Base-by-base conservation (phyloP, 495 filamentous ascomycete genomes). In the Talaromyces wortmannii region DNA sequence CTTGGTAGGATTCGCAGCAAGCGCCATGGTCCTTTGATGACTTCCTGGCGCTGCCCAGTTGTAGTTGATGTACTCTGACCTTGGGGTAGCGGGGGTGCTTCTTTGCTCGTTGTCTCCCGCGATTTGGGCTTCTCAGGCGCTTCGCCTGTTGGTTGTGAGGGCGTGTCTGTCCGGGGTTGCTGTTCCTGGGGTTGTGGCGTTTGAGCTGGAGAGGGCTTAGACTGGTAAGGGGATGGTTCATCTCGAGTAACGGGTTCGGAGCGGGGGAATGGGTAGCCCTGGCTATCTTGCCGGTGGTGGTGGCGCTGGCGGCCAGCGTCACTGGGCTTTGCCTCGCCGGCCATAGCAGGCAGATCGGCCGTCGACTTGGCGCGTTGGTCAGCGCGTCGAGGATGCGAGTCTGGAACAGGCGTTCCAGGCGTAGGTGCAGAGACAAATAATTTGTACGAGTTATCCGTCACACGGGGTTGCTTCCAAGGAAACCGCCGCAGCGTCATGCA, bases 401-500 rank as follows among this genome's bases (percentile, higher is more conserved):
- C 82, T 1, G 74, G 65, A 7, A 73, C 66, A 2, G 75, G 75
- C 31, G 73, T 76, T 7, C 76, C 79, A 15, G 75, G 73, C 7
- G 71, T 77, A 10, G 94, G 90, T 12, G 85, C 76, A 7, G 92
- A 80, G 17, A 91, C 84, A 61, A 99, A 99, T 7, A 97, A 82
- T 58, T 89, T 89, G 71, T 89, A 99, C 0, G 92, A 96, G 66
- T 92, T 96, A 71, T 99, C 94, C 10, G 86, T 88, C 62, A 92
- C 74, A 32, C 92, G 84, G 16, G 94, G 94, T 33, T 91, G 84
- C 74, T 99, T 99, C 94, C 94, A 99, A 0, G 95, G 94, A 66
- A 97, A 99, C 13, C 95, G 80, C 36, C 94, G 79, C 32, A 99
- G 80, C 18, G 90, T 92, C 94, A 99, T 99, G 76, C 94, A 99